These are phyloP conservation scores for Hericium erinaceus DNA, from an alignment of 768 basidiomycete species.

Conservation along the genomic window DNA sequence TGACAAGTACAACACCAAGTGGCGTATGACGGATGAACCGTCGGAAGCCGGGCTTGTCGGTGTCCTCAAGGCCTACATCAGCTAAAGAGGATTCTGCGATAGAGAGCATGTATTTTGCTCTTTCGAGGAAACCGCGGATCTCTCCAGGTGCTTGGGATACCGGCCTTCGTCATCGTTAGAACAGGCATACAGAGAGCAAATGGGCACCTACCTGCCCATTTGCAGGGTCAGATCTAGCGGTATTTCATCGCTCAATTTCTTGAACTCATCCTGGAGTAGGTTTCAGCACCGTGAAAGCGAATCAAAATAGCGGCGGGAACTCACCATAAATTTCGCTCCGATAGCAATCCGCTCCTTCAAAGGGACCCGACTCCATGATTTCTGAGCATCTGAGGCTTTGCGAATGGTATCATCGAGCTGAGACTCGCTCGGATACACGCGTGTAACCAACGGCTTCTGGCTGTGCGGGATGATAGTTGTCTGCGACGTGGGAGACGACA, in stretches of 20 bases:
- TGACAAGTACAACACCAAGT: conserved; percentile 78
- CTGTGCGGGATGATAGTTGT: conserved; percentile 81
- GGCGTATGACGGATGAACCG: conserved; percentile 80
- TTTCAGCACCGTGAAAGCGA: neutral
- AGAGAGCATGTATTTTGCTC: conserved; percentile 76
- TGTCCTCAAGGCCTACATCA: conserved; percentile 65
- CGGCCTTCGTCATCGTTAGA: conserved; percentile 40
- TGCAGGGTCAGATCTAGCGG: conserved; percentile 73
- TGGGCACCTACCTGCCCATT: conserved; percentile 73
- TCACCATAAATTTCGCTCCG: conserved; percentile 62
- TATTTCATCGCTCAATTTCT: conserved; percentile 47
- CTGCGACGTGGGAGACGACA: conserved; percentile 31
- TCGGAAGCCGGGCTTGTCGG: conserved; percentile 76
- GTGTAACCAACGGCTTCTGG: conserved; percentile 58
- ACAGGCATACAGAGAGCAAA: neutral
- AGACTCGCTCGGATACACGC: conserved; percentile 49
- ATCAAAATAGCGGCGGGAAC: conserved; percentile 22
- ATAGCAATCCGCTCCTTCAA: conserved; percentile 60
- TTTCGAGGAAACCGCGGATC: conserved; percentile 69
- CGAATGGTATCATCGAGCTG: conserved; percentile 57
- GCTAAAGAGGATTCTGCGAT: conserved; percentile 70
- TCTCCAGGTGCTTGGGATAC: conserved; percentile 73
- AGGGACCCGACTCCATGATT: conserved; percentile 53
- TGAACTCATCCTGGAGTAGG: conserved; percentile 36
- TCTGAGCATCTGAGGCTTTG: conserved; percentile 58